phyloP scores from a whole-genome alignment of 2,329 filamentous ascomycete species.

The Venturia effusa region DNA sequence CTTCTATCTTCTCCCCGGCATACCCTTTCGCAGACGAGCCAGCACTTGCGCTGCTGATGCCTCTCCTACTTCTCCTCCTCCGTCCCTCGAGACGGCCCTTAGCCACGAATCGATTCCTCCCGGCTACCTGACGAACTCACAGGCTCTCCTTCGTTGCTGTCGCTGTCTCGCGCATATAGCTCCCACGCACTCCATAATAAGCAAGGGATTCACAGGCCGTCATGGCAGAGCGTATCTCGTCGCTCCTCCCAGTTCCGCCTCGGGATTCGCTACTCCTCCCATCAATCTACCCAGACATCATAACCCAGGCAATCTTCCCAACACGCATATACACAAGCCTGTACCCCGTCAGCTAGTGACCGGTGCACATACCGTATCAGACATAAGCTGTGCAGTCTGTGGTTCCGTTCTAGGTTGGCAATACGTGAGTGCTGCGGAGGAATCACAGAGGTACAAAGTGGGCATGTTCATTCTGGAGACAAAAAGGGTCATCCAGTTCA shows the following conservation, averaged over 20 bases:
- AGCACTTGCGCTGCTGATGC: slow-evolving; percentile 13
- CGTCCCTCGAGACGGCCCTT: slow-evolving; percentile 12
- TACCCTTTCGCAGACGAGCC: slow-evolving; percentile 34
- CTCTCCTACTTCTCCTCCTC: slow-evolving; percentile 15
- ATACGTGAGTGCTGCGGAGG: slow-evolving; percentile 51
- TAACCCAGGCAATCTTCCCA: slow-evolving; percentile 37
- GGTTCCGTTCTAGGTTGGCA: slow-evolving; percentile 52
- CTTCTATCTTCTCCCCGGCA: slow-evolving; percentile 38
- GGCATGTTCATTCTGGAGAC: slow-evolving; percentile 58
- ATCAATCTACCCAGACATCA: slow-evolving; percentile 16
- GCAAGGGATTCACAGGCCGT: slow-evolving; percentile 54
- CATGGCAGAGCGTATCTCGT: slow-evolving; percentile 56
- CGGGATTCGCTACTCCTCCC: slow-evolving; percentile 12
- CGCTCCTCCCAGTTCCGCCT: slow-evolving; percentile 29
- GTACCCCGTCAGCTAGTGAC: slow-evolving; percentile 51
- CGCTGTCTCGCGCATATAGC: slow-evolving; percentile 50
- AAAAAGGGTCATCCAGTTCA: slow-evolving; percentile 38
- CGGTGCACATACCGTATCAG: slow-evolving; percentile 50
- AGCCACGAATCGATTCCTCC: slow-evolving; percentile 14
- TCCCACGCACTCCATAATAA: slow-evolving; percentile 48
- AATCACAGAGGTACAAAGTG: slow-evolving; percentile 51
- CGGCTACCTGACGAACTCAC: slow-evolving; percentile 34
- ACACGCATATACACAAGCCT: slow-evolving; percentile 46
- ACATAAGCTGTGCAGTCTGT: slow-evolving; percentile 47
- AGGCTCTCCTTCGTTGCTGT: slow-evolving; percentile 47